These are phyloP conservation scores for Trichomonas gallinae DNA, from an alignment of 208 protist genomes.

Conservation along the genomic window DNA sequence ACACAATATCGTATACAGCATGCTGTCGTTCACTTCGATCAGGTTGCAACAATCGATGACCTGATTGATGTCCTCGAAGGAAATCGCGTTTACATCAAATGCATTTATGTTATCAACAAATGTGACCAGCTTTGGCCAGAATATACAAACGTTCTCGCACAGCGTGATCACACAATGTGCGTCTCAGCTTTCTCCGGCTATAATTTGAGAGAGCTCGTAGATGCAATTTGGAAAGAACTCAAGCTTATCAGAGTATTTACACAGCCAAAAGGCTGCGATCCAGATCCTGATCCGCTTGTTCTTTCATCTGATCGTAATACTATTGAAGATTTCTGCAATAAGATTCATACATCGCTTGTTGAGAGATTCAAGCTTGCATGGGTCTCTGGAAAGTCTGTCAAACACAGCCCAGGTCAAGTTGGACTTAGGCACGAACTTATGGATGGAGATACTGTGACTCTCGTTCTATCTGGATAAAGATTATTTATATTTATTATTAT, in stretches of 20 bases:
- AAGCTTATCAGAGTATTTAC: conserved; percentile 7
- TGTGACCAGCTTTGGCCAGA: conserved; percentile 23
- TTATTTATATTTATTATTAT: background rate
- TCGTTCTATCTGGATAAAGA: background rate
- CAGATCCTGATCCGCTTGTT: background rate
- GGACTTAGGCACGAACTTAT: conserved; percentile 15
- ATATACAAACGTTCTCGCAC: background rate
- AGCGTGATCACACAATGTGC: background rate
- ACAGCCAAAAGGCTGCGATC: background rate
- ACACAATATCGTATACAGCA: conserved; percentile 68
- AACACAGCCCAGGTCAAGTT: background rate
- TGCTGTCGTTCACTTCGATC: conserved; percentile 75
- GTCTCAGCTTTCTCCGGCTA: background rate
- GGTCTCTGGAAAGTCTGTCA: conserved; percentile 20
- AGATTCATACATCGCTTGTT: background rate
- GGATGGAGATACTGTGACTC: conserved; percentile 14
- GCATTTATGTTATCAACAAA: conserved; percentile 44
- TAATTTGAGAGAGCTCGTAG: background rate
- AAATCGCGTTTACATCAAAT: conserved; percentile 64
- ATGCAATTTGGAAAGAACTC: conserved; percentile 1
- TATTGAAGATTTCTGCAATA: conserved; percentile 17
- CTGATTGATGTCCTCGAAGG: conserved; percentile 93
- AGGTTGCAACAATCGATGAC: conserved; percentile 84
- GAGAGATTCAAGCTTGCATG: background rate
- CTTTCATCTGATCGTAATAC: background rate